phyloP scores from a whole-genome alignment of 2,329 filamentous ascomycete genomes.

The Curvularia lunata region DNA sequence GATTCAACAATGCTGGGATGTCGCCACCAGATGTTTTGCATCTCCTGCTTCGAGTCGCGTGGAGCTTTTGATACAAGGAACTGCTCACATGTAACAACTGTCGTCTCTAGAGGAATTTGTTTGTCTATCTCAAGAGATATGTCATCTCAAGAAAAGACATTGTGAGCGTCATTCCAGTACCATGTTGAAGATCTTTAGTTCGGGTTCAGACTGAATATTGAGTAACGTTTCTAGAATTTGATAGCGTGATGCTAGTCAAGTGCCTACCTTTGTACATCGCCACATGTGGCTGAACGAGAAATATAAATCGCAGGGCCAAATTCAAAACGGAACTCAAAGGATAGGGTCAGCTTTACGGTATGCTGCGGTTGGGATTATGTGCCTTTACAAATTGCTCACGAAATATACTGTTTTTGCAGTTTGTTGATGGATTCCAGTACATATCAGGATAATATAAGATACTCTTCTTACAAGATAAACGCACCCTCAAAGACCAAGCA shows the following conservation, averaged over 20 bases:
- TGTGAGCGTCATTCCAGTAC: neutral
- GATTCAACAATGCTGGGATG: neutral
- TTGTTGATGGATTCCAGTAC: too few relatives aligned
- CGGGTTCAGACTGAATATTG: neutral
- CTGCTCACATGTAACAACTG: neutral
- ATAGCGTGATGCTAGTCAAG: too few relatives aligned
- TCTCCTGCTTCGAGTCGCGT: neutral
- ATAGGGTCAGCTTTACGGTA: too few relatives aligned
- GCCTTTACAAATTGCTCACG: too few relatives aligned
- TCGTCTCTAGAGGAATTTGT: neutral
- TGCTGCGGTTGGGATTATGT: too few relatives aligned
- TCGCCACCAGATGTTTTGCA: neutral
- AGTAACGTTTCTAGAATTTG: neutral
- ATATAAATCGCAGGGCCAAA: too few relatives aligned
- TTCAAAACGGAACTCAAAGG: too few relatives aligned
- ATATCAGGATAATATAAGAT: too few relatives aligned
- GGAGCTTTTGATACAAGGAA: neutral
- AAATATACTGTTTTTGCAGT: too few relatives aligned
- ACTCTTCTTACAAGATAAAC: too few relatives aligned
- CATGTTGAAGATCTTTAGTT: neutral
- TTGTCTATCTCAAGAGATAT: neutral
- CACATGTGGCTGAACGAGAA: too few relatives aligned
- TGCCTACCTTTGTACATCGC: too few relatives aligned
- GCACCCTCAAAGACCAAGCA: neutral
- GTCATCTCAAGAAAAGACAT: neutral